Evolutionary conservation across 139 green algal genomes (phyloP), one percentile per base, ranked within the genome.

Genomic region (Nannochloris sp.): DNA sequence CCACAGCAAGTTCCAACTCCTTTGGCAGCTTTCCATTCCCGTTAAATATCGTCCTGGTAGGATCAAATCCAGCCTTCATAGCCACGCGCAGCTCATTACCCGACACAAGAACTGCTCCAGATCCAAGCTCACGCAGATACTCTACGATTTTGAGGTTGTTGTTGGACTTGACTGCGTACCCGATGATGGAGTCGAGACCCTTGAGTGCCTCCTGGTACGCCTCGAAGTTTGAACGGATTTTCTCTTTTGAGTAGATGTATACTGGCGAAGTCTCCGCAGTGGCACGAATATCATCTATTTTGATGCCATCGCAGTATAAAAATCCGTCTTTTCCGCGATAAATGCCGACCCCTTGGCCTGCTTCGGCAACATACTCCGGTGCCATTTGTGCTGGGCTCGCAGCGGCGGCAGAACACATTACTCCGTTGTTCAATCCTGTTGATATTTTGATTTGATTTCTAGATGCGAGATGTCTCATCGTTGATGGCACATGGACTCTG

Each of bases 81-180:
- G 91, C 91, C 16, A 93, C 60, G 57, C 85, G 78, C 14, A 98
- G 84, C 83, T 98, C 91, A 56, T 97, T 97, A 66, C 91, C 91
- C 16, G 79, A 91, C 9, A 98, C 91, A 53, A 98, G 83, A 64
- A 98, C 92, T 0, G 90, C 90, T 19, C 90, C 73, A 88, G 83
- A 29, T 83, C 92, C 50, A 75, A 88, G 60, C 44, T 67, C 71
- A 3, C 73, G 75, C 61, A 87, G 57, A 36, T 62, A 67, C 63
- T 80, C 64, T 80, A 96, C 81, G 64, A 98, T 87, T 27, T 81
- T 72, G 19, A 97, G 61, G 78, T 98, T 98, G 82, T 97, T 98
- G 83, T 98, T 98, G 48, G 90, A 84, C 78, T 98, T 98, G 48
- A 98, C 81, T 0, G 92, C 92, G 64, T 98, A 98, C 29, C 92